Base-by-base conservation (phyloP, 768 basidiomycete species). In the Chalciporus sphaerocephalus region DNA sequence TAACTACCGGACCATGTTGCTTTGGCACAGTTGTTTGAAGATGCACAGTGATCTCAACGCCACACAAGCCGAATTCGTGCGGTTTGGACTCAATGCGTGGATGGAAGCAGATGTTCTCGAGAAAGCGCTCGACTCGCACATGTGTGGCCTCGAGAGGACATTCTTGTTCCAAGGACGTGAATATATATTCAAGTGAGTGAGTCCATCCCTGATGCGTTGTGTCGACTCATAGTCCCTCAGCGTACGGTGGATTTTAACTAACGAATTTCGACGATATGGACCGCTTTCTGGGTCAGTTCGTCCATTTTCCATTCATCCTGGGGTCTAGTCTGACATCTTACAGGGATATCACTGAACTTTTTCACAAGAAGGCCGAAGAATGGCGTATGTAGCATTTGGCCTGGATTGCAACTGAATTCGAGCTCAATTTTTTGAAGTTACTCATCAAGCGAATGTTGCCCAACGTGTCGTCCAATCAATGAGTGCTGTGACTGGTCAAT, bases 11-110 rank as follows among this genome's bases (percentile, higher is more conserved):
- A 71, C 76, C 6, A 81, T 83, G 67, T 66, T 89, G 17, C 67
- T 88, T 27, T 90, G 87, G 85, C 79, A 85, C 60, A 75, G 75
- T 17, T 90, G 87, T 55, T 69, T 83, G 43, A 78, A 76, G 40
- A 79, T 83, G 72, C 78, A 79, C 34, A 38, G 54, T 13, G 71
- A 74, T 41, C 57, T 71, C 32, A 48, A 22, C 18, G 67, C 70
- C 22, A 61, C 69, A 22, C 76, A 82, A 37, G 56, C 63, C 3
- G 75, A 80, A 27, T 80, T 79, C 57, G 75, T 78, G 12, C 72
- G 76, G 25, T 88, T 85, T 58, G 84, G 79, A 9, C 66, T 81
- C 46, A 71, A 75, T 45, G 80, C 85, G 6, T 88, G 86, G 85
- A 60, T 80, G 13, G 83, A 87, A 64, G 78, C 80, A 22, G 82